Base-by-base conservation (phyloP, 2,329 filamentous ascomycete species). In the Neurospora sp. region DNA sequence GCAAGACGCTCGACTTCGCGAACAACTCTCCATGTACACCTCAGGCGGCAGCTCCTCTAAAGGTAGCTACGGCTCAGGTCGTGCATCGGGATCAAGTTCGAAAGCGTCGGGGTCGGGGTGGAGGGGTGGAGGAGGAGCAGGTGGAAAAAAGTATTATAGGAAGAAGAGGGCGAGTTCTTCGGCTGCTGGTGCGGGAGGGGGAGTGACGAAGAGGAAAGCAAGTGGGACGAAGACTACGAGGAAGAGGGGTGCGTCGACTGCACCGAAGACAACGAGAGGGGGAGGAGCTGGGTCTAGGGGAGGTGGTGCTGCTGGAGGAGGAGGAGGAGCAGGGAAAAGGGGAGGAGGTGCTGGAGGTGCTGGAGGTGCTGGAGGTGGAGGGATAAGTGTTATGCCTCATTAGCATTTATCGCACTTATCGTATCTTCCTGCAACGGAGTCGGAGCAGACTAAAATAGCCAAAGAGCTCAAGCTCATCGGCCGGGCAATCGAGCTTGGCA, bases 161-260 rank as follows among this genome's bases (percentile, higher is more conserved):
- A 68, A 68, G n/a, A 68, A 57, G 33, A 40, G 41, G 1, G 23
- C 33, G 1, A 5, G 67, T 19, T 23, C 17, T 39, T 36, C 66
- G 39, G 40, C n/a, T 11, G 28, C 46, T 28, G 39, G 23, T 19
- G 41, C 41, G 8, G 41, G 41, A 2, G 73, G 69, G 0, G 72
- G 73, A 10, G 70, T 74, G 6, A 43, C 69, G n/a, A 73, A 74
- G 67, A 68, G 73, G n/a, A 73, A 68, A 66, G 28, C 73, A 12
- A n/a, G 28, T 39, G 66, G 69, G n/a, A 69, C 8, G 68, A 69
- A 41, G 67, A 37, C 5, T 11, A 1, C 28, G 28, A 62, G 52
- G 23, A 62, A 28, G 43, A 52, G 43, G 0, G 40, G 40, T n/a
- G 40, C 17, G 39, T 17, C 39, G 4, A 6, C 5, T 17, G 17